phyloP scores from a whole-genome alignment of 1,139 yeast species.

The Kodamaea ohmeri region DNA sequence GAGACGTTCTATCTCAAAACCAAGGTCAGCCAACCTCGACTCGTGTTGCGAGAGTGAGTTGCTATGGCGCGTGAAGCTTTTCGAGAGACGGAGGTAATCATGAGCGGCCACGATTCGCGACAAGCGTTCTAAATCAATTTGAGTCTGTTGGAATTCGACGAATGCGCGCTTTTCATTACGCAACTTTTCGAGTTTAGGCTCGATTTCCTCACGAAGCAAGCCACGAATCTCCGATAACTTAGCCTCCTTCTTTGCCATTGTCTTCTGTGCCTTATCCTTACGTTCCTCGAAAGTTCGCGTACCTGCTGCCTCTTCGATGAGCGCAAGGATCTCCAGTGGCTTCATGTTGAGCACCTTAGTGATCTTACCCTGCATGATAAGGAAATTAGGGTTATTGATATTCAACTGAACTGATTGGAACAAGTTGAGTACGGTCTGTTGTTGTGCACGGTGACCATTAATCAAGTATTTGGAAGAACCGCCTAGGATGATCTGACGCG shows the following conservation, averaged over 20 bases:
- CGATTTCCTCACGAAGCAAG: constrained; percentile 80
- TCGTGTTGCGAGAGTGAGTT: constrained; percentile 37
- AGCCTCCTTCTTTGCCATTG: constrained; percentile 87
- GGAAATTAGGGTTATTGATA: constrained; percentile 92
- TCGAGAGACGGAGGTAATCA: constrained; percentile 53
- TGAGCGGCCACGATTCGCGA: constrained; percentile 75
- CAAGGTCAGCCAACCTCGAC: constrained; percentile 33
- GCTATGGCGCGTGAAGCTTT: constrained; percentile 41
- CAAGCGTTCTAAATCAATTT: constrained; percentile 73
- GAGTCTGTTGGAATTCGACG: constrained; percentile 82
- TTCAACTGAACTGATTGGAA: constrained; percentile 95
- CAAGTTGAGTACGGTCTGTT: constrained; percentile 82
- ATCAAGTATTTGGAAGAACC: constrained; percentile 90
- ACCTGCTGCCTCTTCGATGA: constrained; percentile 98
- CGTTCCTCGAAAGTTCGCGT: constrained; percentile 94
- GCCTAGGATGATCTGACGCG: constrained; percentile 88
- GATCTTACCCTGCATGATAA: constrained; percentile 98
- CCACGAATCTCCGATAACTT: constrained; percentile 76
- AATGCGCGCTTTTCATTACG: constrained; percentile 79
- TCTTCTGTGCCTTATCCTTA: constrained; percentile 85
- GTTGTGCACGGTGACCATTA: constrained; percentile 96
- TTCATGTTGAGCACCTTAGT: constrained; percentile 97
- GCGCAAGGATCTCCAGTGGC: constrained; percentile 80
- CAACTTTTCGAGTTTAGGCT: constrained; percentile 83
- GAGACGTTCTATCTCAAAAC: constrained; percentile 41